Conservation (phyloP, 2,329 filamentous ascomycete genomes). For the Ophiocordyceps unilateralis region DNA sequence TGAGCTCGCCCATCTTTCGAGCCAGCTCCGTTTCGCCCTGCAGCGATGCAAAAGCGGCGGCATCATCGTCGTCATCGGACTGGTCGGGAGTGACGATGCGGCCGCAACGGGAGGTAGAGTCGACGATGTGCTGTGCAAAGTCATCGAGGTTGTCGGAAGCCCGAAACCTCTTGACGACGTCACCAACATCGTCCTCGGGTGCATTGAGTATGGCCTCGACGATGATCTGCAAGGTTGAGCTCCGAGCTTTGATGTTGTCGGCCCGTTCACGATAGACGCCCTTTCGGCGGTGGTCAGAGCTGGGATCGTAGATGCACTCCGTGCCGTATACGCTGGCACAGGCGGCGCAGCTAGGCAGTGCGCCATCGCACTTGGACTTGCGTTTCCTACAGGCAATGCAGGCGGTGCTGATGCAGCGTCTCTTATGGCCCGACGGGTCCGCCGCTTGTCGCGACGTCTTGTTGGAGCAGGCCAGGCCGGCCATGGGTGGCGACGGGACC, state of each 20-base stretch:
- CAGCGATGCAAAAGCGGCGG: constrained; percentile 19
- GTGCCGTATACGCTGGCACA: constrained; percentile 87
- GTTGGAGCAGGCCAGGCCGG: neutral
- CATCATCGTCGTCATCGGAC: constrained; percentile 21
- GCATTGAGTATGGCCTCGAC: constrained; percentile 87
- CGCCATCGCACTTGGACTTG: constrained; percentile 85
- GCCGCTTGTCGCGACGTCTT: constrained; percentile 28
- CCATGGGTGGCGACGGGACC: neutral
- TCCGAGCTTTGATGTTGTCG: constrained; percentile 72
- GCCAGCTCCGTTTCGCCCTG: constrained; percentile 64
- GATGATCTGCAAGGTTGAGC: constrained; percentile 78
- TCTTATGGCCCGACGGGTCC: constrained; percentile 39
- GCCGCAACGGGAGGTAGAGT: constrained; percentile 21
- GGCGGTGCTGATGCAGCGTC: constrained; percentile 69
- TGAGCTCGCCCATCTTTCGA: constrained; percentile 82
- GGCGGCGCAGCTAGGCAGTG: constrained; percentile 81
- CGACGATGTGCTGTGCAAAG: constrained; percentile 35
- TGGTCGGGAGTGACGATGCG: constrained; percentile 5
- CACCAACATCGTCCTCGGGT: constrained; percentile 68
- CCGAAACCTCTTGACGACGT: constrained; percentile 70
- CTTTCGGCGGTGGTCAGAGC: constrained; percentile 88
- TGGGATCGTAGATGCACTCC: constrained; percentile 86
- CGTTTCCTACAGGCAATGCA: constrained; percentile 65
- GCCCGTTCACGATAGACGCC: constrained; percentile 92
- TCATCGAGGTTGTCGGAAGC: constrained; percentile 56